Conservation (phyloP, 192 early-diverging fungal genomes). For the Geosiphon pyriformis region DNA sequence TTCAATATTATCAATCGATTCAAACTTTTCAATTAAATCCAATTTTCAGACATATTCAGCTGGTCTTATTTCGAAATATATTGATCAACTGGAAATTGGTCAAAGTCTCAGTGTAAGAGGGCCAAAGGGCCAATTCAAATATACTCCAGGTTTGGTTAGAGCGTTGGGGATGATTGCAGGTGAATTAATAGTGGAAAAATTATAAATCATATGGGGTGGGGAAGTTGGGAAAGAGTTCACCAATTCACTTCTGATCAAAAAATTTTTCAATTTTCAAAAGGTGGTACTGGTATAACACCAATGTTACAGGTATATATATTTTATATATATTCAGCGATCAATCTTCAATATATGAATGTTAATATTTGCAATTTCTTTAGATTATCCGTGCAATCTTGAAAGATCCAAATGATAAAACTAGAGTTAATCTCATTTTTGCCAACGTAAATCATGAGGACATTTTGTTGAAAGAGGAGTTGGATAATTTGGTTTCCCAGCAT, state of each 20-base stretch:
- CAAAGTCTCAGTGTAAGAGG: slow-evolving; percentile 74
- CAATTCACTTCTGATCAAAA: not conserved
- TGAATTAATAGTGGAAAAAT: too few relatives aligned
- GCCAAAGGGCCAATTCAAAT: slow-evolving; percentile 86
- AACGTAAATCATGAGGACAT: slow-evolving; percentile 90
- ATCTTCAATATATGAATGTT: not conserved
- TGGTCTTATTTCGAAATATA: slow-evolving; percentile 73
- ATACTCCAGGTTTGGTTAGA: slow-evolving; percentile 73
- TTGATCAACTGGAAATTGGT: slow-evolving; percentile 64
- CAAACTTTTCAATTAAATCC: not conserved
- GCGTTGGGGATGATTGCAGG: slow-evolving; percentile 90
- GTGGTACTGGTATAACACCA: slow-evolving; percentile 91
- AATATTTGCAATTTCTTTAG: slow-evolving; percentile 27
- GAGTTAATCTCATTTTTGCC: slow-evolving; percentile 83
- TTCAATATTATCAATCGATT: slow-evolving; percentile 18
- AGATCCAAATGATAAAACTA: slow-evolving; percentile 85
- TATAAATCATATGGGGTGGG: too few relatives aligned
- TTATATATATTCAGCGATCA: not conserved
- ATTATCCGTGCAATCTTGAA: slow-evolving; percentile 80
- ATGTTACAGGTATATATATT: slow-evolving; percentile 66
- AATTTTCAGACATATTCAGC: slow-evolving; percentile 63
- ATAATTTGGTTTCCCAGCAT: slow-evolving; percentile 62
- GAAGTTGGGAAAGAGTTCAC: too few relatives aligned
- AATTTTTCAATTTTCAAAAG: not conserved
- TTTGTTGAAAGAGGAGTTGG: slow-evolving; percentile 76